A percentile compares a stretch with the other conserved stretches of the same genome.
Conservation (phyloP, 2,329 filamentous ascomycete species). For the Septoria petroselini region DNA sequence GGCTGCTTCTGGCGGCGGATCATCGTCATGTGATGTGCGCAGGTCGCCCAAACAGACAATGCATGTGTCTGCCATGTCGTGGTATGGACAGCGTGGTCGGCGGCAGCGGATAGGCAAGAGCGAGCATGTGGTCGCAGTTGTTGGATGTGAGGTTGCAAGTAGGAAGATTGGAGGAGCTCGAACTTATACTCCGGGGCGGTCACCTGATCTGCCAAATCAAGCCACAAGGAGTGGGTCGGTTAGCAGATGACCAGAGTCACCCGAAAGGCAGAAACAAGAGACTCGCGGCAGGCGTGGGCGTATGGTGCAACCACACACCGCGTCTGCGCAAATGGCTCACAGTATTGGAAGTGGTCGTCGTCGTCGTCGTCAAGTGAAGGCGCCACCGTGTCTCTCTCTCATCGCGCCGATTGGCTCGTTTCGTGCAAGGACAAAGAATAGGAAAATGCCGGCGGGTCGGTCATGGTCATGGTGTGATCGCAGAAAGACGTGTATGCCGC, state of each 20-base stretch:
- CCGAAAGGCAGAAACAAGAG: constrained; percentile 1
- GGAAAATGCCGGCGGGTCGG: constrained; percentile 5
- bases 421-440: constrained; percentile 12
- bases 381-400: constrained; percentile 1
- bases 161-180: constrained; percentile 15
- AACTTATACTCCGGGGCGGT: not conserved
- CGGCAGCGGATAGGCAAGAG: constrained; percentile 13
- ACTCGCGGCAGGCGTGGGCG: not conserved
- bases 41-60: constrained; percentile 71
- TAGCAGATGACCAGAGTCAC: not conserved
- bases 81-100: constrained; percentile 13
- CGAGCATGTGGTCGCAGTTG: constrained; percentile 21
- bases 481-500: constrained; percentile 5
- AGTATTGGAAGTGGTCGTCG: not conserved
- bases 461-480: not conserved
- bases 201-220: no score
- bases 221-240: not conserved
- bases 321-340: not conserved
- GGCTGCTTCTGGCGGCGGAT: constrained; percentile 41
- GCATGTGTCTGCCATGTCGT: constrained; percentile 62
- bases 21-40: constrained; percentile 55
- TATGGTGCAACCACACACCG: constrained; percentile 1
- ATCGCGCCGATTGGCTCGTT: not conserved
- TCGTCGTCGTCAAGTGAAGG: not conserved
- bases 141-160: constrained; percentile 17